These are phyloP conservation scores for Hypoxylon fuscum DNA, from an alignment of 495 filamentous ascomycete genomes.

Conservation along the genomic window DNA sequence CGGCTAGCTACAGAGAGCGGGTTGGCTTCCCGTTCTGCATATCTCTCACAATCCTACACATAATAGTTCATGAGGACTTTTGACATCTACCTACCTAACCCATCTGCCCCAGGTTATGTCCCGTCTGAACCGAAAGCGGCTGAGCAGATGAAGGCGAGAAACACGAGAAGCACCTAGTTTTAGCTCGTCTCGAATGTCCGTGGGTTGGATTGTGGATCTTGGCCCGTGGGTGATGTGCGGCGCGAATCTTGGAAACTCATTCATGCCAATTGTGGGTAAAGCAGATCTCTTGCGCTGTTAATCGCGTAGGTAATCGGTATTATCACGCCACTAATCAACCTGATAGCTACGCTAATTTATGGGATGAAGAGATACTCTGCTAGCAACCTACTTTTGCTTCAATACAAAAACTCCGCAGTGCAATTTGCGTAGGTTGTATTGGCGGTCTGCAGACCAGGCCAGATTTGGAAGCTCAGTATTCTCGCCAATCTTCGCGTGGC, in stretches of 20 bases:
- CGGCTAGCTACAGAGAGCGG: no score
- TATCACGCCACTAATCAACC: not conserved
- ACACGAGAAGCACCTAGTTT: slow-evolving; percentile 32
- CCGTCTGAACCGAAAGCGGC: slow-evolving; percentile 10
- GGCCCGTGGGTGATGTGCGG: slow-evolving; percentile 6
- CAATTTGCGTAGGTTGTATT: not conserved
- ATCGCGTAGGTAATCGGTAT: not conserved
- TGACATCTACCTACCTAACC: not conserved
- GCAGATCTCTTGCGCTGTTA: slow-evolving; percentile 16
- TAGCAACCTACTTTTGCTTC: not conserved
- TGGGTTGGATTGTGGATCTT: slow-evolving; percentile 16
- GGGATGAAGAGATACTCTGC: not conserved
- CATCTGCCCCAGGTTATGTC: slow-evolving; percentile 14
- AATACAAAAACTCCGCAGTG: not conserved
- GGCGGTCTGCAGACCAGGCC: slow-evolving; percentile 8
- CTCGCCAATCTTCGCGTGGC: slow-evolving; percentile 28
- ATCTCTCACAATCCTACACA: not conserved
- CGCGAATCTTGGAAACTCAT: slow-evolving; percentile 27
- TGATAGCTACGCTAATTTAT: not conserved
- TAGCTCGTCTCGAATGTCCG: slow-evolving; percentile 26
- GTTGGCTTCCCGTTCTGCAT: not conserved
- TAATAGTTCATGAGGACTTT: not conserved
- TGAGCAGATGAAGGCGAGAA: slow-evolving; percentile 7
- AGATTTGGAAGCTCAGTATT: slow-evolving; percentile 28
- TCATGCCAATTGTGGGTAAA: slow-evolving; percentile 25